Evolutionary conservation across 108 stramenopile genomes (phyloP), one percentile per base, ranked within the genome.

Genomic region (Schizochytrium sp.): DNA sequence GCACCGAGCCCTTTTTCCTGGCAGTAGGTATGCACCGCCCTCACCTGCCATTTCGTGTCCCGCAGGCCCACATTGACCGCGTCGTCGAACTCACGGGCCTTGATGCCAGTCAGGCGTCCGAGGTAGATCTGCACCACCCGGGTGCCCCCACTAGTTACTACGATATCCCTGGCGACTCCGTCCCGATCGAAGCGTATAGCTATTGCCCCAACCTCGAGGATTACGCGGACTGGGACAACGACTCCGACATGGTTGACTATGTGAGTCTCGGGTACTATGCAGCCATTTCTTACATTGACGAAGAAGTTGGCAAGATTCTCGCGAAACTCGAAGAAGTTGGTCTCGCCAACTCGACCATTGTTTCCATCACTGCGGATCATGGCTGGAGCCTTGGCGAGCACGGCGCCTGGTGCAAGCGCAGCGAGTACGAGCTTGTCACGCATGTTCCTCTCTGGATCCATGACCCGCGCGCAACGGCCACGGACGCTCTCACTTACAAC

Each of bases 371-470:
- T 45, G 12, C 76, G 28, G 76, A 83, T 34, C 76, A 83, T 34
- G 76, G 76, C 48, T 83, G 45, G 48, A 83, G 76, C 23, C 76
- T 83, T 23, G 76, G 76, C n/a, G 76, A 83, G 51, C 76, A 83
- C 76, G 48, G 51, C 45, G 76, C 76, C 6, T 83, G 51, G 45
- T 83, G 76, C 76, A 83, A 83, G 51, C 45, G 76, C 48, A 53
- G 48, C 25, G 51, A 83, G 48, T 83, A 83, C 76, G 51, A 83
- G 10, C 48, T 83, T 23, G 51, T 28, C 51, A 53, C 76, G 45
- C 45, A 23, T 34, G 76, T 83, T 23, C 45, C 45, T 6, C 48
- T 53, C 23, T 53, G 45, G 48, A 83, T 83, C 51, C 76, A 28
- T 3, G 76, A 83, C 28, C 76, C 76, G 19, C 63, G 63, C 41